Evolutionary conservation across 345 rosid genomes (phyloP), one percentile per base, ranked within the genome.

Genomic region (Turnera subulata): DNA sequence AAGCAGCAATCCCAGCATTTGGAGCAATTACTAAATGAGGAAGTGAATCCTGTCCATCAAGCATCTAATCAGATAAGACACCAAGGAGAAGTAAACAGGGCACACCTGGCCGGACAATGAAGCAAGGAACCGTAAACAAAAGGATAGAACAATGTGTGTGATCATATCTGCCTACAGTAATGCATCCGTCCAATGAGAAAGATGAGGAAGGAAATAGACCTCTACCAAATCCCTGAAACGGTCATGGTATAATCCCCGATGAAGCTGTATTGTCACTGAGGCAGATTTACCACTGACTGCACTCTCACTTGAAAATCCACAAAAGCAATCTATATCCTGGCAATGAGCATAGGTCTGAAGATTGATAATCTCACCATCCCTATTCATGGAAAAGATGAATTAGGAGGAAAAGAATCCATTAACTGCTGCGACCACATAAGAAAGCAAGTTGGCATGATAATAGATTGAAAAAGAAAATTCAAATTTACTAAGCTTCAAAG

Each of bases 1-100:
- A 89, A 58, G 97, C 97, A 60, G 90, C 90, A 46, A 89, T 46
- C 56, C 96, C 97, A 15, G 90, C 97, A 71, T 93, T 93, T 40
- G 84, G 92, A 67, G 87, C 94, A 61, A 93, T 74, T 64, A 93
- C 55, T 58, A 89, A 53, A 68, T 86, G 79, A 56, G 94, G 95
- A 68, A 61, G 67, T 35, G 85, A 75, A 73, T 81, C 74, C 96
- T 89, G 80, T 53, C 50, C 53, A 59, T 24, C 64, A 40, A 65
- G 39, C 21, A 50, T 50, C 53, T 22, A 48, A 12, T 12, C 7
- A 10, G 32, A 48, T 20, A 20, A 19, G 13, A 22, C 51, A 19
- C 24, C 25, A 21, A 47, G 5, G 51, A 21, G 11, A 6, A 40
- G n/a, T 40, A 15, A 2, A 3, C 13, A 4, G n/a, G 45, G 11